A percentile compares a stretch with the other conserved stretches of the same genome.
These are phyloP conservation scores for Rhizophagus prolifer DNA, from an alignment of 192 early-diverging fungal species.

Conservation along the genomic window DNA sequence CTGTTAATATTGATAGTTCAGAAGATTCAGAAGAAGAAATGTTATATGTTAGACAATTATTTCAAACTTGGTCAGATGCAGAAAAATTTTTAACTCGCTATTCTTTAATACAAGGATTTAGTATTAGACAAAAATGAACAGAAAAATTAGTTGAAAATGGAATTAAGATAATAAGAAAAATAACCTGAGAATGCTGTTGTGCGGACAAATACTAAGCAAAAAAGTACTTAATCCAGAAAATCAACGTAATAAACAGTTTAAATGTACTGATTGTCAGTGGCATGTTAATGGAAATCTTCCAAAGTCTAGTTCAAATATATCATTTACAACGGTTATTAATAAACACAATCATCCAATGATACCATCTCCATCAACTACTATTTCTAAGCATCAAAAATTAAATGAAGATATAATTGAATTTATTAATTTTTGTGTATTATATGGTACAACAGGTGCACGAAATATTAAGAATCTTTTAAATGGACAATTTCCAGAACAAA, in stretches of 20 bases:
- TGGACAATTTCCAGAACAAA: background rate
- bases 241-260: background rate
- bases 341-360: background rate
- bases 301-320: background rate
- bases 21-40: no score
- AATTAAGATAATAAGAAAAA: no score
- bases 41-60: no score
- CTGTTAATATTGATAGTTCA: no score
- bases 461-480: conserved; percentile 3
- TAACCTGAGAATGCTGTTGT: background rate
- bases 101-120: no score
- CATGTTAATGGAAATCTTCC: background rate
- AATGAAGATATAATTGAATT: background rate
- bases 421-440: conserved; percentile 3
- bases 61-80: no score
- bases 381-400: background rate
- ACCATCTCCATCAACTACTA: background rate
- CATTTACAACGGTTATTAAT: background rate
- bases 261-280: background rate
- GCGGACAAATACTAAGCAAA: background rate
- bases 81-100: no score
- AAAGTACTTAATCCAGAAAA: background rate
- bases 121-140: no score
- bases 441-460: background rate
- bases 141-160: no score